Percentiles rank a stretch among this genome's conserved stretches.
Conservation (phyloP, 2,329 filamentous ascomycete genomes). For the Aspergillus novoparasiticus region DNA sequence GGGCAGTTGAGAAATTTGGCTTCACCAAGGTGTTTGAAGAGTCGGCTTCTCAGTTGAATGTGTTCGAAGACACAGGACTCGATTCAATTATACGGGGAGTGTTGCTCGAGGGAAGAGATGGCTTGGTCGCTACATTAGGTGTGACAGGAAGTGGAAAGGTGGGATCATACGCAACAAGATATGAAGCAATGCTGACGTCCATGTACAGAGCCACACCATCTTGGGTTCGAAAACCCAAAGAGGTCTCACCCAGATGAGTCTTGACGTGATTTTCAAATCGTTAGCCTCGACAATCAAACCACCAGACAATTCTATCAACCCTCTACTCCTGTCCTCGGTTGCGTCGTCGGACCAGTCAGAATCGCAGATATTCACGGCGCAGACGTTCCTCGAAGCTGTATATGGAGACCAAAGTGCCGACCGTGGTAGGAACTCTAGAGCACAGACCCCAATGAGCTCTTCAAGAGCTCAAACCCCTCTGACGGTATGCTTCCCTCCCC, state of each 20-base stretch:
- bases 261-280: constrained; percentile 86
- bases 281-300: constrained; percentile 73
- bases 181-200: not conserved
- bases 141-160: constrained; percentile 98
- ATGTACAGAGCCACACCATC: constrained; percentile 83
- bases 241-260: constrained; percentile 85
- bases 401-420: constrained; percentile 66
- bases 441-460: constrained; percentile 67
- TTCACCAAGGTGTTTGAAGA: constrained; percentile 96
- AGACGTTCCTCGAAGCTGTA: constrained; percentile 75
- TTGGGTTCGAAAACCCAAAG: constrained; percentile 84
- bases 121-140: constrained; percentile 84
- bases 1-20: constrained; percentile 88
- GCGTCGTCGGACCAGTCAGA: constrained; percentile 79
- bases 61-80: constrained; percentile 81
- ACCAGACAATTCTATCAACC: constrained; percentile 52
- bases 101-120: constrained; percentile 81
- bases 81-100: constrained; percentile 78
- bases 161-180: not conserved
- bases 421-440: constrained; percentile 64
- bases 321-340: constrained; percentile 71
- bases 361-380: constrained; percentile 72
- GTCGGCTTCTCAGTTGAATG: constrained; percentile 76
- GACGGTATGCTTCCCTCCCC: constrained; percentile 45
- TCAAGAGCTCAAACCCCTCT: constrained; percentile 48